A percentile compares a stretch with the other conserved stretches of the same genome.
Evolutionary conservation across 2,329 filamentous ascomycete species (phyloP).

Genomic region (Thielaviopsis ethacetica): DNA sequence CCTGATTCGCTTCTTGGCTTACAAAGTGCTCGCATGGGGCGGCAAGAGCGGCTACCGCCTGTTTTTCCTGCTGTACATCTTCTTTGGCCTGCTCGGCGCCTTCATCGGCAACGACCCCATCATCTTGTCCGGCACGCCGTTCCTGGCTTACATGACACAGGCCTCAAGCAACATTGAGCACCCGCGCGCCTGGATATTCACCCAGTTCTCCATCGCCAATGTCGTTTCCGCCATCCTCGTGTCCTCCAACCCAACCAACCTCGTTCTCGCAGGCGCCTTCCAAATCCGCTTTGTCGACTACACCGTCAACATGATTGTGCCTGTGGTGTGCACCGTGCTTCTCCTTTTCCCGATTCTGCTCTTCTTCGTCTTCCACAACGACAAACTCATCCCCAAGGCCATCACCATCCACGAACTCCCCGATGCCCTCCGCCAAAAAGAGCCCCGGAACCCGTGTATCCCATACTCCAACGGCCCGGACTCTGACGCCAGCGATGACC

Average conservation of each 20-base stretch:
- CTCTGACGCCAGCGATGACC: constrained; percentile 29
- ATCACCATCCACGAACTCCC: constrained; percentile 55
- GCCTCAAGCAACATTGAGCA: constrained; percentile 57
- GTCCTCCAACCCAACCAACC: constrained; percentile 62
- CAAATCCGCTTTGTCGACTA: constrained; percentile 56
- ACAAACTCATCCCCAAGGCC: constrained; percentile 43
- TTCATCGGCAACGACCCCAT: constrained; percentile 64
- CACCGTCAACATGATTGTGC: constrained; percentile 63
- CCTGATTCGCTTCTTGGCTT: constrained; percentile 52
- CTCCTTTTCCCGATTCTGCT: constrained; percentile 54
- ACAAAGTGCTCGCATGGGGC: constrained; percentile 51
- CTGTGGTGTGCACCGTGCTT: constrained; percentile 50
- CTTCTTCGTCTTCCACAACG: constrained; percentile 50
- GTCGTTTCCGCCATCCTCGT: constrained; percentile 61
- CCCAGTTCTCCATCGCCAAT: constrained; percentile 56
- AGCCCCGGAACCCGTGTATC: constrained; percentile 57
- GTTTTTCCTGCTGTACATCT: constrained; percentile 57
- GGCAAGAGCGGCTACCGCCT: constrained; percentile 50
- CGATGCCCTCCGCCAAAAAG: constrained; percentile 34
- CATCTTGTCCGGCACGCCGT: constrained; percentile 57
- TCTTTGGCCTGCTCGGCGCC: constrained; percentile 51
- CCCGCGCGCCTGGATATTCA: constrained; percentile 56
- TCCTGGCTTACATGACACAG: constrained; percentile 61
- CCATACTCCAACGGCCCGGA: constrained; percentile 39
- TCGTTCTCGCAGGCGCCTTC: constrained; percentile 59